phyloP scores from a whole-genome alignment of 768 basidiomycete genomes.

The Saitozyma sp. region DNA sequence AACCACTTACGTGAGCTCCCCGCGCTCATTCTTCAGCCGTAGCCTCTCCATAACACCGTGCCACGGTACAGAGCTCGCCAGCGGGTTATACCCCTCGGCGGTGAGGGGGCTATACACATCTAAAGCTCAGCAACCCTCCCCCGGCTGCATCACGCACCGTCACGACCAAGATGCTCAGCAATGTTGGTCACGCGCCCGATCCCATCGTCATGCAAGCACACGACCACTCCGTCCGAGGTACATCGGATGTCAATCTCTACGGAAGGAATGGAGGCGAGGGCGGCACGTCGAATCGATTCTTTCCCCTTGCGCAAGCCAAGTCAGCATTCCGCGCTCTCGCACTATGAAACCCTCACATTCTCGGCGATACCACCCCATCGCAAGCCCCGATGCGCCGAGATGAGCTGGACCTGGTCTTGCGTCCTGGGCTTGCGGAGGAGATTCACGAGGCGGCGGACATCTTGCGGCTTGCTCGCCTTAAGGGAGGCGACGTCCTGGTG shows the following conservation, averaged over 20 bases:
- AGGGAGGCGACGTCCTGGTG: too few relatives aligned
- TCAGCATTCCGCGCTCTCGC: neutral
- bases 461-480: too few relatives aligned
- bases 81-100: constrained; percentile 4
- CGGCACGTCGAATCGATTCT: neutral
- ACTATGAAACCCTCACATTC: constrained; percentile 1
- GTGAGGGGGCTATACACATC: constrained; percentile 1
- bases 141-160: neutral
- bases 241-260: constrained; percentile 5
- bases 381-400: constrained; percentile 1
- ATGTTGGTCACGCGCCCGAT: constrained; percentile 12
- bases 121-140: neutral
- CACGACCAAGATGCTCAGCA: neutral
- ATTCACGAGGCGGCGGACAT: neutral
- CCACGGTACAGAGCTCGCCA: constrained; percentile 2
- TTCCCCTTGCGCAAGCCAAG: neutral
- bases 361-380: constrained; percentile 1
- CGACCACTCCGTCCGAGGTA: constrained; percentile 1
- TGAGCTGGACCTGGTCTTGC: neutral
- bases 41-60: neutral
- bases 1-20: neutral
- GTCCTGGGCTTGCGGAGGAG: neutral
- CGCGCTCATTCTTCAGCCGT: constrained; percentile 3
- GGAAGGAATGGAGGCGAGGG: neutral
- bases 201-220: constrained; percentile 9